Base-by-base conservation (phyloP, 345 rosid species). In the Hevea brasiliensis region DNA sequence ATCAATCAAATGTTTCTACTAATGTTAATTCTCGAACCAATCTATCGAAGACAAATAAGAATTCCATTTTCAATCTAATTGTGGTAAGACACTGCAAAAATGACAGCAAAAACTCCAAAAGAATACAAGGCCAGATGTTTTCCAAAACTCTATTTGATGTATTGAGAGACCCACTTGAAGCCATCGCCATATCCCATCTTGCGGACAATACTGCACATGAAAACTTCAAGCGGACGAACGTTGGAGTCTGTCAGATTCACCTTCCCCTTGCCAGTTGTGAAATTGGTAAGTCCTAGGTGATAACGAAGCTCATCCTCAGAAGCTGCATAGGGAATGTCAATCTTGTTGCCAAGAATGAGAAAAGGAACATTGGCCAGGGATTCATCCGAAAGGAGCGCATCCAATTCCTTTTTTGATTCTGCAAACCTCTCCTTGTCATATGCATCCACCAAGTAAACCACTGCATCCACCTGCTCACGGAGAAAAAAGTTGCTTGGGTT, bases 121-220 rank as follows among this genome's bases (percentile, higher is more conserved):
- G 72, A 79, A 72, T 29, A 67, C 76, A 65, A 61, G 24, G 79
- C 70, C 68, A 58, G 8, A 35, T 21, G 44, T 37, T 18, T 12
- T 45, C 44, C 62, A 27, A 18, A 27, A 21, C 73, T 75, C 87
- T 87, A 87, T 69, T 87, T 87, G 85, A 87, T 85, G 68, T 87
- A 85, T 27, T 87, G 91, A n/a, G 89, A 87, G 58, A 85, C 74
- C 89, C 91, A 85, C 80, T 84, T 82, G 86, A 87, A 87, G 67
- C 91, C 91, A 24, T 87, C 89, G 0, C 91, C 89, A 32, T 87
- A 87, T 21, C 89, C 91, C 89, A 87, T 87, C 83, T 84, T 87
- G 57, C 89, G 86, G 42, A 87, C 86, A 0, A 87, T 85, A 75
- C 88, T 85, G 82, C 91, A 87, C 91, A 87, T 87, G 79, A 85